Evolutionary conservation across 164 flowering plant species (phyloP), one percentile per base, ranked within the genome.

Genomic region (Macadamia integrifolia): DNA sequence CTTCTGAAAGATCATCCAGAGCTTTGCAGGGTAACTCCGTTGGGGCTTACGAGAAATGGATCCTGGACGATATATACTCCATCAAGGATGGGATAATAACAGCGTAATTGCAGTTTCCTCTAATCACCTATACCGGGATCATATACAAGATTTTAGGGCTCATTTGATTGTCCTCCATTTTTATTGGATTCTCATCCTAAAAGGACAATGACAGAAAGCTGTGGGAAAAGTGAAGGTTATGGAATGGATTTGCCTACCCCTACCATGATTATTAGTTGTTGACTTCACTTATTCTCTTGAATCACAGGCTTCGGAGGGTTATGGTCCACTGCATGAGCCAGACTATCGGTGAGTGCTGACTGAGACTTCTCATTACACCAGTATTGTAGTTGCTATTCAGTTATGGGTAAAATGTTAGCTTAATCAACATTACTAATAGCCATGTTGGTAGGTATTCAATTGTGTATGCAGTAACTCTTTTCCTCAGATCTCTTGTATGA

Each of bases 41-140:
- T 65, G 69, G 55, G 74, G 72, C 75, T 74, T 62, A 67, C 78
- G 49, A 75, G 81, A 75, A 79, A 92, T 95, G 99, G 99, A 95
- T 80, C 93, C 87, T 76, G 90, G 93, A 70, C 98, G 97, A 84
- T 89, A 87, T 85, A 93, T 85, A 77, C 88, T 72, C 79, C 98
- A 85, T 85, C 98, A 89, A 82, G 94, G 98, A 91, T 95, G 99
- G 98, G 98, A 95, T 80, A 90, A 88, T 92, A 91, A 91, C 98
- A 95, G 98, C 97, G 98, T 95, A 95, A 95, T 91, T 92, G 98
- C 83, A 90, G 97, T 92, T 92, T 91, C 84, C 87, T 88, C 86
- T 90, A 87, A 86, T 84, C 86, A 88, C 93, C 78, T 85, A 80
- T 82, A 35, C 76, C 88, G 82, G 96, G 96, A 86, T 94, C 93